Evolutionary conservation across 768 basidiomycete species (phyloP), one percentile per base, ranked within the genome.

Genomic region (Boletellus ananas): DNA sequence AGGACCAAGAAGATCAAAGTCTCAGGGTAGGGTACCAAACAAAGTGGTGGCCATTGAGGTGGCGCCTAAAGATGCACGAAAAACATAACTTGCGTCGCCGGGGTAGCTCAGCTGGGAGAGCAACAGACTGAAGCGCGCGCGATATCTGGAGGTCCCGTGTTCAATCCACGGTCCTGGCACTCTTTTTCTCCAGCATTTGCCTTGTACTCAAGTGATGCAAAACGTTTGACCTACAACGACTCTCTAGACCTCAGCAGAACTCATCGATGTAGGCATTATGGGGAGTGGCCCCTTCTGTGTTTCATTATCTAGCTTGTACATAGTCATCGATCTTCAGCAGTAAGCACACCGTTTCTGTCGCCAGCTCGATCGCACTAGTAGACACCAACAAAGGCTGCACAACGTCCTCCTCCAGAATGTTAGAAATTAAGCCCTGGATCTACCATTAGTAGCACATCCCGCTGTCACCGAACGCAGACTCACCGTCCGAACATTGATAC

Each of bases 401-500:
- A 14, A 98, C 96, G 55, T 96, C 92, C 69, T 99, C 96, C 67
- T 97, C 95, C 29, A 95, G 65, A 55, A 99, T 97, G 72, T 99
- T 96, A 21, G 92, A 94, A 60, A 99, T 95, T 60, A 95, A 76
- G 12, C 96, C 95, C 92, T 94, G 57, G 27, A 42, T 43, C 34
- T 14, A 35, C 31, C 41, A 25, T 68, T 18, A 59, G 23, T 39
- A 29, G 40, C 18, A 46, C 31, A 42, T 35, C 8, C 33, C 13
- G 4, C 16, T 20, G 27, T 37, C 10, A 45, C 6, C 25, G 9
- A 45, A 41, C 16, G 8, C 20, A 31, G 42, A 66, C 80, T 37
- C 60, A 92, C 94, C 77, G 94, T 98, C 61, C 95, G 85, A 55
- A 99, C 94, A 68, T 98, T 99, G 71, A 99, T 98, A 29, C 96